phyloP scores from a whole-genome alignment of 257 asterid genomes.

The Nicotiana benthamiana region DNA sequence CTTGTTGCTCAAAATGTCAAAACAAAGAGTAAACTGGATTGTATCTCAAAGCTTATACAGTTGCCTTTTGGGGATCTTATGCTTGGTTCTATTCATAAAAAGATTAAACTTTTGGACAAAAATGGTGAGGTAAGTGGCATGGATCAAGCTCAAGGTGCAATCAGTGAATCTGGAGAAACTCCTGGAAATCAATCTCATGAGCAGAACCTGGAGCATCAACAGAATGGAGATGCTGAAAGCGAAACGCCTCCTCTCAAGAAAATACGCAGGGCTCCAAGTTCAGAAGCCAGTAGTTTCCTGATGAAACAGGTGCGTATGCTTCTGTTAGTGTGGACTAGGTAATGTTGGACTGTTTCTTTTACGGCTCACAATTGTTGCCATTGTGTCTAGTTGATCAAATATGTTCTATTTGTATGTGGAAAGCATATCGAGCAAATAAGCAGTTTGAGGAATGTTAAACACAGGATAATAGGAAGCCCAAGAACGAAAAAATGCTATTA shows the following conservation, averaged over 20 bases:
- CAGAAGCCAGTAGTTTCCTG: constrained; percentile 49
- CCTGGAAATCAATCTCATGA: constrained; percentile 19
- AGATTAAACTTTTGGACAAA: constrained; percentile 35
- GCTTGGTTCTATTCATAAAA: constrained; percentile 48
- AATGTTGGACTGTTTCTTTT: too few relatives aligned
- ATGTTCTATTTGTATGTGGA: neutral
- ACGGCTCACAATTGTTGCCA: neutral
- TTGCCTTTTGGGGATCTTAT: constrained; percentile 87
- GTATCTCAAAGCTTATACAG: constrained; percentile 82
- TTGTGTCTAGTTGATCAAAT: constrained; percentile 1
- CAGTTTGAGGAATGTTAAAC: neutral
- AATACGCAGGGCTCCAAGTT: constrained; percentile 37
- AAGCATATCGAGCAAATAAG: neutral
- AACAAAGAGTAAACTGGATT: constrained; percentile 76
- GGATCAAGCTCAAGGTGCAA: constrained; percentile 25
- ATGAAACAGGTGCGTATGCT: constrained; percentile 89
- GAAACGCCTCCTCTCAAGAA: constrained; percentile 58
- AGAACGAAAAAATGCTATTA: neutral
- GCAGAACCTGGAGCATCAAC: constrained; percentile 31
- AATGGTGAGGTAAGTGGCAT: constrained; percentile 26
- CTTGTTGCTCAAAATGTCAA: constrained; percentile 65
- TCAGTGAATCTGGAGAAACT: constrained; percentile 29
- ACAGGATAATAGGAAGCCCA: neutral
- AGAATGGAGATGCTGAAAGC: constrained; percentile 33
- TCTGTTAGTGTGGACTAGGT: too few relatives aligned